phyloP scores from a whole-genome alignment of 305 asterid genomes.

The Stenogyne calaminthoides region DNA sequence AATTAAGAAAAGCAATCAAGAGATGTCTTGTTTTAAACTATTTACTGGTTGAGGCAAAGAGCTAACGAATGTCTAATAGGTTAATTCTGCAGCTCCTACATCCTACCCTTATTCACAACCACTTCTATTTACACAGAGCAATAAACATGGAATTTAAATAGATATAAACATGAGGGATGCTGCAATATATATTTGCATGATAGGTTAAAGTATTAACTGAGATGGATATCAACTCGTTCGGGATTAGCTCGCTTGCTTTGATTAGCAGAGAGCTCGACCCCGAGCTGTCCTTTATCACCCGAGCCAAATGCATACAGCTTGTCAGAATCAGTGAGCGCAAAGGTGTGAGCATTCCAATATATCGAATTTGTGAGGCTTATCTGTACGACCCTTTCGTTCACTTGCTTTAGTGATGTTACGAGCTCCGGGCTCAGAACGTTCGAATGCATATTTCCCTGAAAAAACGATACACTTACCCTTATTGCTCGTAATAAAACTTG shows the following conservation, averaged over 20 bases:
- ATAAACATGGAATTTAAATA: conserved; percentile 35
- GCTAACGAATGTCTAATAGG: conserved; percentile 46
- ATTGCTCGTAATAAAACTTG: not conserved
- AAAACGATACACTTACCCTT: not conserved
- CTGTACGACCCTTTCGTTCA: conserved; percentile 82
- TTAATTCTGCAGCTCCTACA: conserved; percentile 52
- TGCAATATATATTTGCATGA: not conserved
- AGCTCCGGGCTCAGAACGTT: conserved; percentile 73
- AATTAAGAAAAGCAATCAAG: conserved; percentile 29
- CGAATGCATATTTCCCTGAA: conserved; percentile 62
- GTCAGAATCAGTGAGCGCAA: conserved; percentile 82
- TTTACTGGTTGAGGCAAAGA: conserved; percentile 45
- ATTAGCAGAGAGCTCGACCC: conserved; percentile 62
- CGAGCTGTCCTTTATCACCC: conserved; percentile 91
- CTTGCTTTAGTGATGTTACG: conserved; percentile 67
- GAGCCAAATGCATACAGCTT: conserved; percentile 90
- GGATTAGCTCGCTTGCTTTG: conserved; percentile 80
- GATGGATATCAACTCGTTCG: conserved; percentile 69
- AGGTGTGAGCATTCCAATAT: conserved; percentile 89
- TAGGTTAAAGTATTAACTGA: conserved; percentile 41
- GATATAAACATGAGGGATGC: conserved; percentile 41
- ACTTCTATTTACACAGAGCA: conserved; percentile 65
- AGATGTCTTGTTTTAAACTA: conserved; percentile 19
- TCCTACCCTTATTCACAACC: conserved; percentile 59
- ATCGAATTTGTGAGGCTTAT: conserved; percentile 85